phyloP scores from a whole-genome alignment of 345 rosid genomes.

The Mercurialis annua region DNA sequence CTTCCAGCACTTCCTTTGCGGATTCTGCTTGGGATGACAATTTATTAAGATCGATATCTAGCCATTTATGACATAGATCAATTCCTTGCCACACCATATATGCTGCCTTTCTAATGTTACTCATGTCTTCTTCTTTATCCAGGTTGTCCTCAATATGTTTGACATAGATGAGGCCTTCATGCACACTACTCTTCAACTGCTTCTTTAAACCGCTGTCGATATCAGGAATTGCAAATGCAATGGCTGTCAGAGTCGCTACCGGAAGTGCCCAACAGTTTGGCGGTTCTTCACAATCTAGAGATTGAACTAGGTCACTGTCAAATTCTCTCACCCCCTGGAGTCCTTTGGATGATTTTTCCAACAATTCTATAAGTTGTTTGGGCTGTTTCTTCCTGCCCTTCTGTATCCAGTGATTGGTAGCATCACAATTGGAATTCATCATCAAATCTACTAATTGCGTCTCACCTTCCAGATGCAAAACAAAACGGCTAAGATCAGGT shows the following conservation, averaged over 20 bases:
- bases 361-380: slow-evolving; percentile 42
- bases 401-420: slow-evolving; percentile 55
- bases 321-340: slow-evolving; percentile 63
- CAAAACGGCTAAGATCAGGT: slow-evolving; percentile 56
- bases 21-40: slow-evolving; percentile 35
- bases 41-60: slow-evolving; percentile 58
- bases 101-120: slow-evolving; percentile 55
- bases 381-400: slow-evolving; percentile 59
- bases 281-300: slow-evolving; percentile 55
- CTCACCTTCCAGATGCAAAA: slow-evolving; percentile 88
- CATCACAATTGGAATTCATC: slow-evolving; percentile 52
- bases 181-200: slow-evolving; percentile 43
- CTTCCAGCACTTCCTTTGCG: slow-evolving; percentile 51
- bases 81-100: slow-evolving; percentile 56
- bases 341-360: slow-evolving; percentile 47
- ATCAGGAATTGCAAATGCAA: slow-evolving; percentile 61
- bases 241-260: slow-evolving; percentile 63
- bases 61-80: slow-evolving; percentile 68
- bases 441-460: slow-evolving; percentile 50
- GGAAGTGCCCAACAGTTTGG: slow-evolving; percentile 87
- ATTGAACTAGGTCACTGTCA: slow-evolving; percentile 47
- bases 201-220: slow-evolving; percentile 28
- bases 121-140: slow-evolving; percentile 30
- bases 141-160: slow-evolving; percentile 44
- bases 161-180: slow-evolving; percentile 57